A percentile compares a stretch with the other conserved stretches of the same genome.
These are phyloP conservation scores for Ascoidea rubescens DNA, from an alignment of 805 yeast genomes.

Conservation along the genomic window DNA sequence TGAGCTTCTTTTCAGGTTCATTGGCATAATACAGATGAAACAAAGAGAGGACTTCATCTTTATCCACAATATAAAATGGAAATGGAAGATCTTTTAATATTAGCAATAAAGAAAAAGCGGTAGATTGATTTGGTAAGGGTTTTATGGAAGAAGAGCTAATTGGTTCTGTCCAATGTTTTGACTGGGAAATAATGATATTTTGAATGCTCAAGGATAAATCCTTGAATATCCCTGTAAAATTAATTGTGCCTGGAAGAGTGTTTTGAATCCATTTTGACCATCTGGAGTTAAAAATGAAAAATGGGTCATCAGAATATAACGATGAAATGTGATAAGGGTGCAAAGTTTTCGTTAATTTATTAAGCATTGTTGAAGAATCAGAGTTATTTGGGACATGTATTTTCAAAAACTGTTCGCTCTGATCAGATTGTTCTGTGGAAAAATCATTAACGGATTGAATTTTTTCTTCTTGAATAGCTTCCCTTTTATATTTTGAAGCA, in stretches of 20 bases:
- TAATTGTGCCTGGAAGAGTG: background rate
- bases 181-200: no score
- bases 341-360: no score
- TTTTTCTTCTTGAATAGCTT: background rate
- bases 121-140: background rate
- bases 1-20: no score
- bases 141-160: no score
- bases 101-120: no score
- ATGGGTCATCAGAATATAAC: background rate
- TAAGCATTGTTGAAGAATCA: background rate
- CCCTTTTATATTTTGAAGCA: no score
- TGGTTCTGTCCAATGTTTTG: background rate
- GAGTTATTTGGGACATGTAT: background rate
- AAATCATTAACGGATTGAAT: background rate
- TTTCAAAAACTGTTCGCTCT: background rate
- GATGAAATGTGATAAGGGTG: background rate
- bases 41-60: background rate
- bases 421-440: background rate
- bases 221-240: background rate
- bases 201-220: background rate
- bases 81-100: background rate
- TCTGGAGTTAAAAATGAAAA: background rate
- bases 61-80: background rate
- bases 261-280: background rate
- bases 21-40: background rate